Base-by-base conservation (phyloP, 345 rosid species). In the rapeseed (Brassica napus) region DNA sequence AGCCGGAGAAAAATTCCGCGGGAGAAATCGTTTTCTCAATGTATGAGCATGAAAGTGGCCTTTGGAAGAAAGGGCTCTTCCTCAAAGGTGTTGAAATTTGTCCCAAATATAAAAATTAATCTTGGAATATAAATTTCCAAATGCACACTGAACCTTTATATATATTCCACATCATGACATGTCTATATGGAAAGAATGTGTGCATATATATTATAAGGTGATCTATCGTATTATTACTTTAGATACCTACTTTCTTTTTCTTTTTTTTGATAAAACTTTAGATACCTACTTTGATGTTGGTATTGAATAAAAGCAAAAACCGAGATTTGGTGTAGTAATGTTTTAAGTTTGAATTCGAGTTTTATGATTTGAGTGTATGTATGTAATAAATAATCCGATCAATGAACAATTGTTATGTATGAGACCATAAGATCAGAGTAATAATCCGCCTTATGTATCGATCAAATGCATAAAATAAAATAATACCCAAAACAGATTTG, bases 61-160 rank as follows among this genome's bases (percentile, higher is more conserved):
- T 55, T 7, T 89, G 96, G 97, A 92, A 89, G 80, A 77, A 59
- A n/a, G 94, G 96, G 3, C 87, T 90, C 9, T 47, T 74, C 26
- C 7, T 92, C 75, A 90, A 88, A 86, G 92, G 92, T 37, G 73
- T 87, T 52, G 35, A 63, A 35, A 83, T 90, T 76, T 83, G 77
- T 35, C 92, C 93, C 1, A 87, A 81, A 69, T 24, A 60, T 42
- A 59, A 8, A 70, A 73, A 69, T 9, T 60, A 23, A 68, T 52
- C 61, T 35, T 63, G 18, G 18, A 31, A 16, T 14, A 72, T 30
- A 11, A 16, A 49, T 6, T 52, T 52, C 26, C 32, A 71, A 60
- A 60, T 49, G 23, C 69, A 52, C 62, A 42, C 63, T n/a, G 15
- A 5, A 72, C 23, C 15, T 58, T 71, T 30, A 12, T 64, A 16